A percentile compares a stretch with the other conserved stretches of the same genome.
phyloP scores from a whole-genome alignment of 768 basidiomycete genomes.

The Coprinopsis strossmayeri region DNA sequence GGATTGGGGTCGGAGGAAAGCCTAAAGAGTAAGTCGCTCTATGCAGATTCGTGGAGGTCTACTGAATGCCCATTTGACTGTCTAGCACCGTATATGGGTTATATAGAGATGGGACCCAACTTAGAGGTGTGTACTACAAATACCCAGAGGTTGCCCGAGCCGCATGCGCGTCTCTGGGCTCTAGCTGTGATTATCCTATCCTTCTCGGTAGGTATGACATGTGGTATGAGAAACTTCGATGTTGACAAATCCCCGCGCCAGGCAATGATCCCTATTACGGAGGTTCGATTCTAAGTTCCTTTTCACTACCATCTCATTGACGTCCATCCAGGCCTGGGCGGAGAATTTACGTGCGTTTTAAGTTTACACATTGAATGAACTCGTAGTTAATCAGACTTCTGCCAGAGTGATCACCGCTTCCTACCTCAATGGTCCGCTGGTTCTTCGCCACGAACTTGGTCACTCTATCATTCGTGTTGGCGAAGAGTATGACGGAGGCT shows the following conservation, averaged over 20 bases:
- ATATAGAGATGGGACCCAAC: slow-evolving; percentile 72
- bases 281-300: slow-evolving; percentile 29
- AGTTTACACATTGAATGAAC: too few relatives aligned
- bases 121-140: slow-evolving; percentile 65
- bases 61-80: neutral
- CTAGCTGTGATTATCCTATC: slow-evolving; percentile 70
- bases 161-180: slow-evolving; percentile 59
- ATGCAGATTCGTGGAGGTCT: neutral
- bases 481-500: slow-evolving; percentile 81
- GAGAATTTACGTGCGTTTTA: slow-evolving; percentile 70
- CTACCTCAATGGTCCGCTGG: slow-evolving; percentile 63
- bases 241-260: slow-evolving; percentile 21
- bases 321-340: slow-evolving; percentile 52
- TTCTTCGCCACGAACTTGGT: slow-evolving; percentile 74
- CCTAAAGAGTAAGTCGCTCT: slow-evolving; percentile 53
- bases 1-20: slow-evolving; percentile 59
- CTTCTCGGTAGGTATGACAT: slow-evolving; percentile 43
- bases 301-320: neutral
- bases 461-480: slow-evolving; percentile 76
- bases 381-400: neutral
- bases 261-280: slow-evolving; percentile 78
- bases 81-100: slow-evolving; percentile 67
- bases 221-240: neutral
- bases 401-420: slow-evolving; percentile 71
- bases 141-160: slow-evolving; percentile 60